Conservation (phyloP, 2,329 filamentous ascomycete species). For the Botrytis squamosa region DNA sequence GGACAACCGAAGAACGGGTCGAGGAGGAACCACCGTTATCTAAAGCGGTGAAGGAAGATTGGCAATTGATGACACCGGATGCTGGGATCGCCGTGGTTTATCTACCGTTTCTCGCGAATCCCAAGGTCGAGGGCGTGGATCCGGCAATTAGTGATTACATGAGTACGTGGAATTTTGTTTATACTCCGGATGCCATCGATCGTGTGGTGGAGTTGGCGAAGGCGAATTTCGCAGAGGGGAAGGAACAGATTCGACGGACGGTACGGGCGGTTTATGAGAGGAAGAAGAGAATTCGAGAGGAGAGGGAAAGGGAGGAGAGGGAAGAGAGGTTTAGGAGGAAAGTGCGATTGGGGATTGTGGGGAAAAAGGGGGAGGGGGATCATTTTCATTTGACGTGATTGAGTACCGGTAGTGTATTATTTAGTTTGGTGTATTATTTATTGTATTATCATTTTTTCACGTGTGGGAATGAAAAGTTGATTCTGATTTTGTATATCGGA, state of each 20-base stretch:
- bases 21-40: conserved; percentile 43
- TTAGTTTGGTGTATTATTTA: too few species aligned
- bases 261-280: conserved; percentile 89
- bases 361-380: conserved; percentile 61
- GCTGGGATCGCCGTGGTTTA: conserved; percentile 90
- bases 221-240: conserved; percentile 83
- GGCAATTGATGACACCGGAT: conserved; percentile 69
- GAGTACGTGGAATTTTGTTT: conserved; percentile 97
- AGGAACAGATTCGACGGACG: conserved; percentile 72
- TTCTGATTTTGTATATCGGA: neutral
- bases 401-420: too few species aligned
- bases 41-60: conserved; percentile 57
- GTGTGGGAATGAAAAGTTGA: neutral
- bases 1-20: conserved; percentile 72
- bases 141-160: conserved; percentile 82
- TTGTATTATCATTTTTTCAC: neutral
- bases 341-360: conserved; percentile 51
- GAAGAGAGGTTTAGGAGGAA: conserved; percentile 47
- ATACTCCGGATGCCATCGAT: conserved; percentile 87
- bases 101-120: conserved; percentile 83
- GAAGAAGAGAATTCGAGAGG: conserved; percentile 69
- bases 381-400: conserved; percentile 17
- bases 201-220: conserved; percentile 76
- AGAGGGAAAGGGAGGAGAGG: conserved; percentile 46
- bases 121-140: conserved; percentile 76